Percentiles rank a stretch among this genome's conserved stretches.
phyloP scores from a whole-genome alignment of 768 basidiomycete genomes.

The Phlebiopsis flavidoalba region DNA sequence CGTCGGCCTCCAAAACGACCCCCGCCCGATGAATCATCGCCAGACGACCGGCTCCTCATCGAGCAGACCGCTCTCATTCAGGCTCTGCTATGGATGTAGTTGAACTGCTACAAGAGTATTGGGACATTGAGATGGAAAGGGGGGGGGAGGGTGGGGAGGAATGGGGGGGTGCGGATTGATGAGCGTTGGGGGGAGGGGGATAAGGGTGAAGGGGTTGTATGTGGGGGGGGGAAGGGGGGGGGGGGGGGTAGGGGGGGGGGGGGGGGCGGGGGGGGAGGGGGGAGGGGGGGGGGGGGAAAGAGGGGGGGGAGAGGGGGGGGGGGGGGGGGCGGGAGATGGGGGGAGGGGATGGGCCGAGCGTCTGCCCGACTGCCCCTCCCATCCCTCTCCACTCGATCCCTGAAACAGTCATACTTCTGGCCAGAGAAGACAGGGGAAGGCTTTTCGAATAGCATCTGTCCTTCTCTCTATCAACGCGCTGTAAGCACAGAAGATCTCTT shows the following conservation, averaged over 20 bases:
- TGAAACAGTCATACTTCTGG: constrained; percentile 1
- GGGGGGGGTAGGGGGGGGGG: no score
- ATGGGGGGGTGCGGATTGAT: no score
- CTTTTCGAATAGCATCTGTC: constrained; percentile 15
- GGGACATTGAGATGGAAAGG: constrained; percentile 6
- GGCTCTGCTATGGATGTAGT: constrained; percentile 5
- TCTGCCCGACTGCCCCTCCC: not conserved
- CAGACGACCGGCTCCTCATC: not conserved
- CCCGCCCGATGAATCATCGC: constrained; percentile 1
- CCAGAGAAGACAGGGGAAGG: constrained; percentile 9
- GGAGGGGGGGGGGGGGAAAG: no score
- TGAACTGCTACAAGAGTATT: not conserved
- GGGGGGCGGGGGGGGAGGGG: no score
- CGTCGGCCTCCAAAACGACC: constrained; percentile 14
- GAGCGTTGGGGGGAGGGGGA: no score
- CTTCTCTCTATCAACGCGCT: constrained; percentile 17
- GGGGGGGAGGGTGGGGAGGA: no score
- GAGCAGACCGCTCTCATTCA: constrained; percentile 1
- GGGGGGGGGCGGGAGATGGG: no score
- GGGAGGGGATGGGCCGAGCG: no score
- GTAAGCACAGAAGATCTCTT: not conserved
- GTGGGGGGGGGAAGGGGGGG: no score
- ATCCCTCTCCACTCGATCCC: not conserved
- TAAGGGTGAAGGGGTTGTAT: no score
- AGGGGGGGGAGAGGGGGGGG: no score